Base-by-base conservation (phyloP, 371 early-diverging fungal species). In the Globomyces sp. region DNA sequence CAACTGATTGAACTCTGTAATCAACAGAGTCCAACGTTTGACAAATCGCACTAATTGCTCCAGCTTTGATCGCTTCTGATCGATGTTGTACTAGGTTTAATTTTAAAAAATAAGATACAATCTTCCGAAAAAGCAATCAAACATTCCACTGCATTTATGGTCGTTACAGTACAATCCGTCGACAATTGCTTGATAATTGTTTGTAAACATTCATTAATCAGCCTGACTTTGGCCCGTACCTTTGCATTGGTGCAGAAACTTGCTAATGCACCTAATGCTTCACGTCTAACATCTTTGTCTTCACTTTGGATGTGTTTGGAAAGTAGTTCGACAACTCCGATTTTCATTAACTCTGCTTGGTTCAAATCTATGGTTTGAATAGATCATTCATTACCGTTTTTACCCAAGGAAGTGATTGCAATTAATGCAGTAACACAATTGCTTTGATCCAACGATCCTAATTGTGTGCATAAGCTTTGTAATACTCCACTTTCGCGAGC, bases 111-210 rank as follows among this genome's bases (percentile, higher is more conserved):
- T 42, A 42, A 46, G 11, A 48, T n/a, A 79, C 81, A 67, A 61
- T 83, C 83, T 64, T 81, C 81, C 3, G 80, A 71, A 50, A 83
- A 50, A 47, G 76, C 77, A 4, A 73, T 64, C 2, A 83, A 37
- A 57, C 78, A 83, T 37, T 81, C 80, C 52, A 70, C 53, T 0
- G 77, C 71, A 62, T 78, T 78, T 11, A 76, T 63, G 13, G 75
- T 43, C 0, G 75, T 75, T 46, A 66, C 69, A 1, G 66, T 40
- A 59, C 75, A 73, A 36, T 45, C 58, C 1, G 40, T 13, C 40
- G 41, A 57, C 9, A 80, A 61, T n/a, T 78, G 73, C 51, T 67
- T 66, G 9, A 75, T 36, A 13, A 77, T 67, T 0, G 62, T 43
- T 10, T 50, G 24, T 5, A 78, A 55, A 46, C 67, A 70, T 24